A percentile compares a stretch with the other conserved stretches of the same genome.
These are phyloP conservation scores for Camelina neglecta DNA, from an alignment of 345 rosid species.

Conservation along the genomic window DNA sequence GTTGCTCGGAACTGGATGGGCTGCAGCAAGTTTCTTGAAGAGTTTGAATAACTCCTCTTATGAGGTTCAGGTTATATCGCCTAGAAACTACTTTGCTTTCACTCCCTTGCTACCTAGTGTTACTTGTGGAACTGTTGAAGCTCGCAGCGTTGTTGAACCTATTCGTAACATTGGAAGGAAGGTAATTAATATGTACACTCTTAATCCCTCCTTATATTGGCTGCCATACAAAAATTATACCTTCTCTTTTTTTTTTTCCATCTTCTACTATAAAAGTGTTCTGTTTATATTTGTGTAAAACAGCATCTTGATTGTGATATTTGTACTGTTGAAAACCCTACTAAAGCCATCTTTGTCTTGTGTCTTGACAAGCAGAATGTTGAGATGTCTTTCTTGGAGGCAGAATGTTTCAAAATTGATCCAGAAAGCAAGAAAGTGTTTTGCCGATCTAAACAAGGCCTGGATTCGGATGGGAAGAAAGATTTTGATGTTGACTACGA, in stretches of 20 bases:
- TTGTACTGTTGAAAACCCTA: conserved; percentile 9
- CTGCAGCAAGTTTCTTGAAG: conserved; percentile 86
- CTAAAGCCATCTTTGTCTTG: conserved; percentile 11
- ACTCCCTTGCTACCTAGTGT: conserved; percentile 94
- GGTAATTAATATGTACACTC: conserved; percentile 49
- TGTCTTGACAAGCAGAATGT: conserved; percentile 52
- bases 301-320: not conserved
- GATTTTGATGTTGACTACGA: conserved; percentile 77
- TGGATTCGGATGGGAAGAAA: conserved; percentile 53
- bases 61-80: conserved; percentile 87
- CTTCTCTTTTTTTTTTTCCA: not conserved
- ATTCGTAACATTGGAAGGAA: conserved; percentile 79
- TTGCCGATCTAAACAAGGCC: conserved; percentile 54
- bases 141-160: conserved; percentile 94
- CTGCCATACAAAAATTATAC: not conserved
- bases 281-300: too few species aligned
- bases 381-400: conserved; percentile 64
- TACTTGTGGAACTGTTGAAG: conserved; percentile 93
- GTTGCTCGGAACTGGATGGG: conserved; percentile 97
- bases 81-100: conserved; percentile 95
- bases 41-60: conserved; percentile 59
- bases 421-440: conserved; percentile 68
- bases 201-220: not conserved
- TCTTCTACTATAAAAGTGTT: not conserved
- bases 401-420: conserved; percentile 83